Base-by-base conservation (phyloP, 169 alveolate species). In the Cryptosporidium ryanae region DNA sequence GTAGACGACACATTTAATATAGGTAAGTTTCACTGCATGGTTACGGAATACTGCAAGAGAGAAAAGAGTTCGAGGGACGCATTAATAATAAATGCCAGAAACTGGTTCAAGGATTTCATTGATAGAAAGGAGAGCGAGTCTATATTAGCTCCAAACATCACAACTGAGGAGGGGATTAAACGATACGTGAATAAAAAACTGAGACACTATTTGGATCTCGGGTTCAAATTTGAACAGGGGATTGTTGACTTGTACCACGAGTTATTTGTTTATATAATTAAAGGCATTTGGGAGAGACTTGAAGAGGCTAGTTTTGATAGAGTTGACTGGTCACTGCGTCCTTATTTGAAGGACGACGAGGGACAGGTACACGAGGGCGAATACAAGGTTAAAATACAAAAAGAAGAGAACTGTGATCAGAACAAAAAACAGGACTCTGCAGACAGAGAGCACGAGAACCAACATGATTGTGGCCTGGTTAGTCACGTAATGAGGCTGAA, bases 1-100 rank as follows among this genome's bases (percentile, higher is more conserved):
- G 21, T 68, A 18, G 83, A 68, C 12, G 66, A 68, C 5, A 32
- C 83, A n/a, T 68, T 68, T 29, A 68, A 68, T 68, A 32, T 68
- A n/a, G 83, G 83, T 32, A 68, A 68, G 23, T 68, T 68, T 23
- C 83, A 68, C 15, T 68, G 83, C 55, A 13, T 68, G 66, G 83
- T 68, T 17, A 68, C 83, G 27, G 65, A 48, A 31, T 68, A 50
- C 0, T 68, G 83, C 67, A 48, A 76, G 29, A 76, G 71, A 59
- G 71, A 76, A 31, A 76, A 46, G 23, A 27, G 17, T 13, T 59
- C 84, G 12, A 76, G 34, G 43, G 76, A 76, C n/a, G 71, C 68
- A 34, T 46, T 76, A 48, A 43, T 76, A 23, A 76, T 76, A 12
- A 21, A 76, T 25, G 38, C 84, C 7, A 76, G 57, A 54, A 76